Evolutionary conservation across 805 yeast genomes (phyloP).

Genomic region (Metschnikowia reukaufii): DNA sequence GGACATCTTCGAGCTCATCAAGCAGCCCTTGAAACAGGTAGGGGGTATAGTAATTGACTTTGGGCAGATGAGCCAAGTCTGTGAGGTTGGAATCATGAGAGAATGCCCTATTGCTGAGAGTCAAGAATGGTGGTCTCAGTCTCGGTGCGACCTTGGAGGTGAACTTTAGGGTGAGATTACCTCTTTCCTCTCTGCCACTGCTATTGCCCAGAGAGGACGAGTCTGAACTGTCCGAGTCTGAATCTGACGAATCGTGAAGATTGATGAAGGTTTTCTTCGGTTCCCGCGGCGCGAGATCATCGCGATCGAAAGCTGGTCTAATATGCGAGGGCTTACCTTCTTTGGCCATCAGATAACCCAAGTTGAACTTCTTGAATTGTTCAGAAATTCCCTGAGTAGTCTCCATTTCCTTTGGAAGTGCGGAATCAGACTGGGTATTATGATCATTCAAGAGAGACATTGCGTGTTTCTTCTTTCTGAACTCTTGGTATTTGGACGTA

Average conservation of each 20-base stretch:
- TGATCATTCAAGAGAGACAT: conserved; percentile 5
- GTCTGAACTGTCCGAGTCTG: conserved; percentile 15
- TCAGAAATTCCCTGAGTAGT: conserved; percentile 18
- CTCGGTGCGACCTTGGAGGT: conserved; percentile 39
- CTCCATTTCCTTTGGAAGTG: conserved; percentile 1
- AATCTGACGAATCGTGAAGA: conserved; percentile 15
- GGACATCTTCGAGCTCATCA: conserved; percentile 43
- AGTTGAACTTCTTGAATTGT: conserved; percentile 37
- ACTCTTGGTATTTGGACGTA: conserved; percentile 39
- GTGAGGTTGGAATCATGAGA: conserved; percentile 45
- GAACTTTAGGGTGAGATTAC: conserved; percentile 46
- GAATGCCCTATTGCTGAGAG: conserved; percentile 35
- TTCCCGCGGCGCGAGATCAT: conserved; percentile 24
- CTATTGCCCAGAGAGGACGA: conserved; percentile 17
- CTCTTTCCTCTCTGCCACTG: conserved; percentile 42
- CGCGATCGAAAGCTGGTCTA: conserved; percentile 13
- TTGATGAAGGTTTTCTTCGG: conserved; percentile 3
- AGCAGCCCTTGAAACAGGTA: conserved; percentile 30
- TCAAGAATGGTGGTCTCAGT: conserved; percentile 35
- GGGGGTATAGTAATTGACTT: conserved; percentile 25
- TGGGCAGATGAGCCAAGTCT: conserved; percentile 21
- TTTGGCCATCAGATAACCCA: conserved; percentile 37
- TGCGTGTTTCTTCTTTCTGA: conserved; percentile 18
- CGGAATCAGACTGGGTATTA: conserved; percentile 13
- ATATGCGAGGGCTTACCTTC: conserved; percentile 2